Base-by-base conservation (phyloP, 768 basidiomycete species). In the Boletus speciosus region DNA sequence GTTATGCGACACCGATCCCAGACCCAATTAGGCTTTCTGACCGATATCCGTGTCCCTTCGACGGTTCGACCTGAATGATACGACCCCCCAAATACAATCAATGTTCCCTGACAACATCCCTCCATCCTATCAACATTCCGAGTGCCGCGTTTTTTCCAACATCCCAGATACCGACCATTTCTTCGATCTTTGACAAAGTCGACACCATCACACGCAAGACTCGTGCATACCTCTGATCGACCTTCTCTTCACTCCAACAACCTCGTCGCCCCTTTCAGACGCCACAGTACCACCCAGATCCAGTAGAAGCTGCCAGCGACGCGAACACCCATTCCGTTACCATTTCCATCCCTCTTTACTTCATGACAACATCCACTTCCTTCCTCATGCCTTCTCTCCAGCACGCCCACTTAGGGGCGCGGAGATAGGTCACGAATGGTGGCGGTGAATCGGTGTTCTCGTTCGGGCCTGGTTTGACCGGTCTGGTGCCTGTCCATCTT, bases 351-450 rank as follows among this genome's bases (percentile, higher is more conserved):
- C 21, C 23, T n/a, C 14, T 39, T 19, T 32, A 25, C 54, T 25
- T 43, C 19, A 21, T 29, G 6, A 47, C 29, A 43, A 54, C 25
- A 1, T 16, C 48, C 25, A 14, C 19, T 23, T 1, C n/a, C 7
- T 6, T 25, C 10, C 9, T 25, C 19, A 47, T 37, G 6, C 56
- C 41, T 50, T 36, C 12, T 62, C 61, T 59, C 61, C 38, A 59
- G 60, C 23, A 45, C 45, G 56, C 61, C 61, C 51, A 58, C 51
- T 37, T 36, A 50, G 56, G 61, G 61, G 61, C 51, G 51, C 61
- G 38, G 60, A 59, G 56, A 37, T 32, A 38, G 49, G 49, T 59
- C 11, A 31, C 16, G 4, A 47, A 61, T 41, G 29, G 49, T 48
- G 56, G 51, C 47, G 56, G 51, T 31, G 21, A 38, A 1, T 5